Evolutionary conservation across 192 early-diverging fungal genomes (phyloP), one percentile per base, ranked within the genome.

Genomic region (Dimargaris verticillata): DNA sequence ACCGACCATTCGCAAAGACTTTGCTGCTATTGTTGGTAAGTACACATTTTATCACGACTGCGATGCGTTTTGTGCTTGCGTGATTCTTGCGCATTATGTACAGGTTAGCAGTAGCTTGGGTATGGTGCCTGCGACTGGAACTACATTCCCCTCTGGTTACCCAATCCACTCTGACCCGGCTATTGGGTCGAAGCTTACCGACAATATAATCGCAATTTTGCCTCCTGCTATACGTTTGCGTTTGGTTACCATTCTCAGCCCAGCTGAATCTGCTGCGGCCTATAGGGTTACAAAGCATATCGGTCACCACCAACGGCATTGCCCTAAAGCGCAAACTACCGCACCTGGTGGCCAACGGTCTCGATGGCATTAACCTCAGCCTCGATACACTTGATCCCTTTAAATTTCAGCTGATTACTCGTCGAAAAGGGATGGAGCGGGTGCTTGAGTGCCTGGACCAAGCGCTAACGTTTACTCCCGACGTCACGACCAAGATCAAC

Each of bases 301-400:
- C 85, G 46, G 95, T 98, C 77, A 98, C 95, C 4, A 89, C 91
- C 2, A 98, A 98, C 64, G 95, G 91, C 2, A 83, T 98, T 57
- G 95, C 91, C 0, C 62, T 95, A 51, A 85, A 87, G 43, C 75
- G 89, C 45, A 92, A 95, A 68, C 72, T 98, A 10, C 79, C 82
- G 10, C 60, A 62, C 5, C 66, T 95, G 63, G 74, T 78, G 24
- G 71, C 76, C 6, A 78, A 74, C 12, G 95, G 95, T 2, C 70
- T 98, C 63, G 87, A 95, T 64, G 71, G 83, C 13, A 65, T 98
- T 25, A 98, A 98, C 67, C 79, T 98, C 54, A 91, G 88, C 47
- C 64, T 98, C 53, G 95, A 98, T 66, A 95, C 95, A 0, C 71
- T 94, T 22, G 88, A 93, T 70, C 79, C 80, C 11, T 70, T 78